Evolutionary conservation across 257 asterid species (phyloP).

Genomic region (Cinchona pubescens): DNA sequence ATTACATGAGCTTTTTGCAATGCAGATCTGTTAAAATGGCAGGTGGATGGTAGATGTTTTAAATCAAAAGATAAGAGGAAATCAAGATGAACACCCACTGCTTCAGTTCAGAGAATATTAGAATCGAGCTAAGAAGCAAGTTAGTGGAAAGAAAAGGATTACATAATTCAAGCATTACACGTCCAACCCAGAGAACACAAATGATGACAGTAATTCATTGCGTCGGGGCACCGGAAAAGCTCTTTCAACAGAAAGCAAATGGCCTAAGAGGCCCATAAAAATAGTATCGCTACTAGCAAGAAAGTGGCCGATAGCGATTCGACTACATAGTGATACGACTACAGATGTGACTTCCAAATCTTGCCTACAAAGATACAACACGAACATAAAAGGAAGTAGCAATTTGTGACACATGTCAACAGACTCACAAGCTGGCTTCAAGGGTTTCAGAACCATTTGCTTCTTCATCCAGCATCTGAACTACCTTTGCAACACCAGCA

Average conservation of each 20-base stretch:
- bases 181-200: not conserved
- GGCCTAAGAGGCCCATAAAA: not conserved
- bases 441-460: constrained; percentile 44
- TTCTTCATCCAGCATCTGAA: constrained; percentile 73
- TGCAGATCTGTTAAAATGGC: not conserved
- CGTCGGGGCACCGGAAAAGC: not conserved
- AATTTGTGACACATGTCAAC: constrained; percentile 4
- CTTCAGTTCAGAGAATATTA: too few species aligned
- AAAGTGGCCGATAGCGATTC: not conserved
- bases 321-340: not conserved
- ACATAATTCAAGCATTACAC: not conserved
- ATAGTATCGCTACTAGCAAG: not conserved
- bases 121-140: not conserved
- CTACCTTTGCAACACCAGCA: constrained; percentile 89
- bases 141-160: not conserved
- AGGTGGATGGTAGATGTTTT: not conserved
- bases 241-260: not conserved
- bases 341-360: not conserved
- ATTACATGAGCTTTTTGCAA: not conserved
- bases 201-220: not conserved
- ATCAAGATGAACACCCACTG: not conserved
- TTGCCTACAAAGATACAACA: constrained; percentile 17
- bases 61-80: not conserved
- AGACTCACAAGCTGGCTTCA: constrained; percentile 42
- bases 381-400: not conserved